A percentile compares a stretch with the other conserved stretches of the same genome.
phyloP scores from a whole-genome alignment of 805 yeast species.

The Candida maris region DNA sequence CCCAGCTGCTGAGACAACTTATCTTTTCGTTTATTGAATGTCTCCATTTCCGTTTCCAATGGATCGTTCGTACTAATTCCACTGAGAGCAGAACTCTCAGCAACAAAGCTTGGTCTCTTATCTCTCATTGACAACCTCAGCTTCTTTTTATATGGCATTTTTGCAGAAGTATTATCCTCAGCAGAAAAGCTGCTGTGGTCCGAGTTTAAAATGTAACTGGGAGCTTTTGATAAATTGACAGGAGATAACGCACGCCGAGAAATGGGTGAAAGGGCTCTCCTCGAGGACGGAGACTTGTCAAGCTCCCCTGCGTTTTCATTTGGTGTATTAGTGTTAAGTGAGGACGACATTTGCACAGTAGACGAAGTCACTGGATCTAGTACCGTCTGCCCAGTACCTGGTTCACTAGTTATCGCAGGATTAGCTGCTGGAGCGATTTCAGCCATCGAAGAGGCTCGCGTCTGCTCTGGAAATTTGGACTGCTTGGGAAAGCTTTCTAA shows the following conservation, averaged over 20 bases:
- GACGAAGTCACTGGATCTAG: slow-evolving; percentile 8
- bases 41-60: slow-evolving; percentile 1
- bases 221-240: slow-evolving; percentile 5
- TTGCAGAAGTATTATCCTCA: slow-evolving; percentile 12
- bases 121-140: slow-evolving; percentile 10
- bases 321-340: slow-evolving; percentile 15
- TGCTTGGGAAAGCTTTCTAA: slow-evolving; percentile 32
- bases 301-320: not conserved
- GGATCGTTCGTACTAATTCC: slow-evolving; percentile 7
- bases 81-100: slow-evolving; percentile 9
- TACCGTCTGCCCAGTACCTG: too few species aligned
- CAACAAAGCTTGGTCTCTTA: slow-evolving; percentile 8
- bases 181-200: slow-evolving; percentile 10
- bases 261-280: slow-evolving; percentile 14
- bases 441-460: not conserved
- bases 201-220: slow-evolving; percentile 7
- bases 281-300: slow-evolving; percentile 1
- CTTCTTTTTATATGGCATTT: slow-evolving; percentile 11
- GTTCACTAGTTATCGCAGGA: too few species aligned
- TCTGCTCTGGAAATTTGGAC: not conserved
- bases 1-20: slow-evolving; percentile 18
- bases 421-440: not conserved
- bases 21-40: slow-evolving; percentile 8
- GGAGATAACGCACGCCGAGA: slow-evolving; percentile 17
- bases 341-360: slow-evolving; percentile 9